Conservation (phyloP, 148 eudicot species). For the Gaultheria prostrata region DNA sequence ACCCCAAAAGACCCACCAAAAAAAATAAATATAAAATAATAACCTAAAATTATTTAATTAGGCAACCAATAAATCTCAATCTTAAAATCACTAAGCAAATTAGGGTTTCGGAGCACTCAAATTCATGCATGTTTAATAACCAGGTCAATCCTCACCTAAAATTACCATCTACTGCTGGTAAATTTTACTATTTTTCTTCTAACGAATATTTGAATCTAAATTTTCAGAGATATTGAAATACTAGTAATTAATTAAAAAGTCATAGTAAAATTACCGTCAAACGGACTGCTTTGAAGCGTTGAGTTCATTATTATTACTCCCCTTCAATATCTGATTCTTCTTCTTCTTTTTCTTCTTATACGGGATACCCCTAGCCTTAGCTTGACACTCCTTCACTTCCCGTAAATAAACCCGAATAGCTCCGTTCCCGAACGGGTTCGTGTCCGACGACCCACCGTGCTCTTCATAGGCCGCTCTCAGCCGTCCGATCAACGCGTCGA, state of each 20-base stretch:
- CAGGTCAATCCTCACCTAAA: conserved; percentile 5
- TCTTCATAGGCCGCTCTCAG: conserved; percentile 83
- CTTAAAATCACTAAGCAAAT: neutral
- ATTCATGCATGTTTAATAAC: neutral
- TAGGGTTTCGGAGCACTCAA: conserved; percentile 20
- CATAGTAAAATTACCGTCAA: conserved; percentile 16
- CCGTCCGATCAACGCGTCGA: conserved; percentile 73
- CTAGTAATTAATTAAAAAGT: neutral
- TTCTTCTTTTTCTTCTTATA: conserved; percentile 82
- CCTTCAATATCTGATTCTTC: conserved; percentile 24
- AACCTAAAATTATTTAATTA: conserved; percentile 12
- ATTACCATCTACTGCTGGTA: too few relatives aligned
- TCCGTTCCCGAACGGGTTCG: conserved; percentile 77
- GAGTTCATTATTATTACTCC: conserved; percentile 14
- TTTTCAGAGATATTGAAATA: neutral
- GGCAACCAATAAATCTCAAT: neutral
- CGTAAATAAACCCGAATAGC: conserved; percentile 60
- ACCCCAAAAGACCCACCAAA: conserved; percentile 34
- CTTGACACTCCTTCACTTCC: conserved; percentile 78
- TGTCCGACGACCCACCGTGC: conserved; percentile 68
- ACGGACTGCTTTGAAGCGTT: conserved; percentile 24
- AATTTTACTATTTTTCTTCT: neutral
- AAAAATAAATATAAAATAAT: conserved; percentile 16
- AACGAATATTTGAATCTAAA: neutral
- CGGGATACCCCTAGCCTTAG: conserved; percentile 77